Base-by-base conservation (phyloP, 805 yeast genomes). In the Pichia kluyveri region DNA sequence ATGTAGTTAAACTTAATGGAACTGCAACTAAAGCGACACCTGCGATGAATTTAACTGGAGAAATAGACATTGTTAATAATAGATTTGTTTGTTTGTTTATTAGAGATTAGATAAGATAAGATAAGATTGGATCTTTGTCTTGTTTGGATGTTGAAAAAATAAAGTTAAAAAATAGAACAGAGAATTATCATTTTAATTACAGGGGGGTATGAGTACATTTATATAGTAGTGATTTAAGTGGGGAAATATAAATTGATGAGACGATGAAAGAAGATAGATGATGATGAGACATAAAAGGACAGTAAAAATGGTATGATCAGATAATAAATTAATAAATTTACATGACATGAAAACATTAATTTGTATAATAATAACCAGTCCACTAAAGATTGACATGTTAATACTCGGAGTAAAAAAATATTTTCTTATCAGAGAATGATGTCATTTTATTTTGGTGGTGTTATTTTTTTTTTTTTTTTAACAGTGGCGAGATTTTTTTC, bases 11-110 rank as follows among this genome's bases (percentile, higher is more conserved):
- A 34, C 53, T 52, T 34, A 62, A 44, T 44, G 68, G 68, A 41
- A 60, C 51, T 10, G 67, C 58, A 19, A 55, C 67, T 10, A 63
- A 42, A 5, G 60, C 49, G 37, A 62, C 60, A 46, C 62, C 66
- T 31, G 57, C 58, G 15, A 58, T 23, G 48, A 56, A 60, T 49
- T 63, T 54, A 44, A 57, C 45, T 36, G 67, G 61, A 45, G 62
- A 51, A 38, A 60, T 50, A 49, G 66, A 59, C 65, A 61, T 60
- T 56, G 12, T 52, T 26, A 28, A 14, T 39, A 19, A 8, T 38
- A 19, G 23, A 8, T 30, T 30, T 19, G 30, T 30, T 40, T 34
- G n/a, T n/a, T n/a, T n/a, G n/a, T n/a, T n/a, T n/a, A n/a, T n/a
- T n/a, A n/a, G n/a, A n/a, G n/a, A n/a, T n/a, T n/a, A n/a, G n/a